Conservation (phyloP, 192 early-diverging fungal genomes). For the Irineochytrium annulatum region DNA sequence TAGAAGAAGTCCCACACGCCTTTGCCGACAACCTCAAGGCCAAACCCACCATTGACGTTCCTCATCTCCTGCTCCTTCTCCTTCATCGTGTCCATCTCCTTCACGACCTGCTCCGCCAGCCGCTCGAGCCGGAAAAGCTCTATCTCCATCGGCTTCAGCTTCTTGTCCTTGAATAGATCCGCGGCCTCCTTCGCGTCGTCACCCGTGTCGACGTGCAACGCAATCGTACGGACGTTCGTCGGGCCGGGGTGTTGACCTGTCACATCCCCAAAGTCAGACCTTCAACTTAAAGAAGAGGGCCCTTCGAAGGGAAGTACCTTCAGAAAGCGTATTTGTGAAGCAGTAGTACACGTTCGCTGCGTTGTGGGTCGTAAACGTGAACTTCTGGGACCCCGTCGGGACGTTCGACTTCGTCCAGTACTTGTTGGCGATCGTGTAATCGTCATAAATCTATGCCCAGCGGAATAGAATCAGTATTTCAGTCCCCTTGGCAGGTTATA, state of each 20-base stretch:
- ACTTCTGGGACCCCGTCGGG: conserved; percentile 59
- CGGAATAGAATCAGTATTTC: neutral
- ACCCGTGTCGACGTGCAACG: conserved; percentile 78
- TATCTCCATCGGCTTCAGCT: conserved; percentile 83
- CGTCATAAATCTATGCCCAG: conserved; percentile 63
- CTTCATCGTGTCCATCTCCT: conserved; percentile 85
- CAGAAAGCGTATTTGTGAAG: conserved; percentile 57
- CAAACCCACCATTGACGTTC: conserved; percentile 75
- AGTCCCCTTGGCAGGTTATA: too few relatives aligned
- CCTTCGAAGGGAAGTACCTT: conserved; percentile 17
- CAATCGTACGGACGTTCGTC: conserved; percentile 49
- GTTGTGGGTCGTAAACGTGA: conserved; percentile 79
- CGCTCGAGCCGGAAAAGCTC: conserved; percentile 79
- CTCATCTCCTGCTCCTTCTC: conserved; percentile 76
- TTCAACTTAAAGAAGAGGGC: too few relatives aligned
- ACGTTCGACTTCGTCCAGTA: conserved; percentile 63
- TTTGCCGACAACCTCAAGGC: neutral
- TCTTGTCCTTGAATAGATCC: conserved; percentile 67
- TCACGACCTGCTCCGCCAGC: conserved; percentile 69
- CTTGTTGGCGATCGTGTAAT: conserved; percentile 62
- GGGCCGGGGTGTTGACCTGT: conserved; percentile 5
- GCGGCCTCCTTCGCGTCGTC: conserved; percentile 77
- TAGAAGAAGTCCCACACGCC: neutral
- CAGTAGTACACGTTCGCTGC: conserved; percentile 82
- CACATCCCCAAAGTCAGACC: neutral